Evolutionary conservation across 352 stramenopile genomes (phyloP), one percentile per base, ranked within the genome.

Genomic region (Globisporangium rhizosaccharum): DNA sequence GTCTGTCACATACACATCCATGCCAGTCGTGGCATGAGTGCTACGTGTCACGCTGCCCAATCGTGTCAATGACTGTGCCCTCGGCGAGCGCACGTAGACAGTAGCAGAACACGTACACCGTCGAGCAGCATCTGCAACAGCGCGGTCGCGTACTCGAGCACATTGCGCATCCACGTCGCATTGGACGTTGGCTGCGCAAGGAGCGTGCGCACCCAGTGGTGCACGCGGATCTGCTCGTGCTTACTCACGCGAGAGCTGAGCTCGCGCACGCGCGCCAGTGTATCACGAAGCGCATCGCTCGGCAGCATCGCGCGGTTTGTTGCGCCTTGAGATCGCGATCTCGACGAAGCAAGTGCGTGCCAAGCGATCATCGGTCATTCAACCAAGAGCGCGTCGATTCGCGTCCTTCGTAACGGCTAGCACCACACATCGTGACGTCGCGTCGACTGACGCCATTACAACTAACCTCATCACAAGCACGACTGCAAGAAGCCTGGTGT

Each of bases 161-260:
- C 78, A 28, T 76, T 85, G 51, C 83, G 85, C 11, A 73, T 54
- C 81, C 78, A 88, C n/a, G 71, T 66, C 5, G 66, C 50, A 48
- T 87, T 88, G 14, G 71, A 68, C 8, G 73, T 75, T 9, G 78
- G 69, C 62, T 88, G 76, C 30, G 74, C 69, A 8, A 73, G 70
- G 25, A 88, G 71, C 56, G 84, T 86, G 3, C 64, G 63, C 42
- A 87, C 56, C 76, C 78, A 90, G 53, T 84, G 76, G 14, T 48
- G 68, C 53, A 88, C 56, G 46, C 79, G 78, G 56, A 88, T 85
- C 25, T 79, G 73, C 65, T 86, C 67, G 60, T 88, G 76, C n/a
- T 82, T 83, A 53, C 56, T 70, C 18, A 53, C 17, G 3, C 28
- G 60, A 9, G 50, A 51, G 44, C 65, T 80, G 15, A 87, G 66